Evolutionary conservation across 2,329 filamentous ascomycete genomes (phyloP).

Genomic region (Boeremia lycopersici): DNA sequence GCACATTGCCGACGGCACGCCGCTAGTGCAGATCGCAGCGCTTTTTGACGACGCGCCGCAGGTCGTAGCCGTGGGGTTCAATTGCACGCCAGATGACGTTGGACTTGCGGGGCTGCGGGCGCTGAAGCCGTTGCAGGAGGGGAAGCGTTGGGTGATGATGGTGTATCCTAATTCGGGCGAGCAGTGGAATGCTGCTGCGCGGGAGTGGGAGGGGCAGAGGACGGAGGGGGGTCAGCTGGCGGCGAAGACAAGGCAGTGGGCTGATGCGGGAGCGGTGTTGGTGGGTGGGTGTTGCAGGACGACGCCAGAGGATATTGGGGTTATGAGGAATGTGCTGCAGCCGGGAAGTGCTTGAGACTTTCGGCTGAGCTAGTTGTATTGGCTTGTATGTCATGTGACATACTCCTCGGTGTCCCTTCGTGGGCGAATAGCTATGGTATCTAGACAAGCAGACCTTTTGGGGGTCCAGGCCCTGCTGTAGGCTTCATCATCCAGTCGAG

Average conservation of each 20-base stretch:
- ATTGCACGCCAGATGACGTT: conserved; percentile 50
- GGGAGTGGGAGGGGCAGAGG: conserved; percentile 43
- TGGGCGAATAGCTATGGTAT: not conserved
- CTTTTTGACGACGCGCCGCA: conserved; percentile 37
- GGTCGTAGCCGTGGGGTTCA: conserved; percentile 53
- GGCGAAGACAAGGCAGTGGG: conserved; percentile 42
- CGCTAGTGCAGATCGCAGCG: conserved; percentile 39
- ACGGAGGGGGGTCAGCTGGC: conserved; percentile 31
- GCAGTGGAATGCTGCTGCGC: conserved; percentile 50
- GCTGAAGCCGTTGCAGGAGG: conserved; percentile 28
- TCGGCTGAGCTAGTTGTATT: not conserved
- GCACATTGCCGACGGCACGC: conserved; percentile 52
- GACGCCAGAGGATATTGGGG: conserved; percentile 49
- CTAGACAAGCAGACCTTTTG: too few relatives aligned
- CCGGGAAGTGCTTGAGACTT: not conserved
- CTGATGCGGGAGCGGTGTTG: conserved; percentile 47
- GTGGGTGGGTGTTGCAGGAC: conserved; percentile 58
- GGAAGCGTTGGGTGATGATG: conserved; percentile 36
- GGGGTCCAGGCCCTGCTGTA: not conserved
- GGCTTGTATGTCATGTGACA: not conserved
- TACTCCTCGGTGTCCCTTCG: not conserved
- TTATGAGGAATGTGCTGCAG: conserved; percentile 36
- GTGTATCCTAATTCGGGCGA: conserved; percentile 57
- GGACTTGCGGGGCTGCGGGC: conserved; percentile 42
- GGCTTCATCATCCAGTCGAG: not conserved